These are phyloP conservation scores for Clitopilus hobsonii DNA, from an alignment of 768 basidiomycete genomes.

Conservation along the genomic window DNA sequence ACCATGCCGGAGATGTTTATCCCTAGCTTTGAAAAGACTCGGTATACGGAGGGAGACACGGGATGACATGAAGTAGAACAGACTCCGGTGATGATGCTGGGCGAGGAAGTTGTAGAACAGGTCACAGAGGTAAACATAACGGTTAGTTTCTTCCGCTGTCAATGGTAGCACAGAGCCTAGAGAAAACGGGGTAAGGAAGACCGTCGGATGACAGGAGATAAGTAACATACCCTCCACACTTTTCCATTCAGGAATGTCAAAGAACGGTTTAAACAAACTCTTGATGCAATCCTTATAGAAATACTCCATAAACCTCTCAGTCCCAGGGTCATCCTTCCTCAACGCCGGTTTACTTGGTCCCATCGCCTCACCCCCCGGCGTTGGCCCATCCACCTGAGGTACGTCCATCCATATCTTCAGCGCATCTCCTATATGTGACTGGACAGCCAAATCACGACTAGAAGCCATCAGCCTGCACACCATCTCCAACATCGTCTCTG, in stretches of 20 bases:
- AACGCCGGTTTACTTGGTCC: conserved; percentile 24
- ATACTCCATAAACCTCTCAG: conserved; percentile 88
- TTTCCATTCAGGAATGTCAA: conserved; percentile 64
- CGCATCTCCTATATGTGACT: conserved; percentile 88
- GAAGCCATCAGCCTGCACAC: conserved; percentile 74
- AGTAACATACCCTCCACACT: conserved; percentile 26
- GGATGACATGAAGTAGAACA: conserved; percentile 84
- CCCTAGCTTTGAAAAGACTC: conserved; percentile 71
- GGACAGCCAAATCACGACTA: conserved; percentile 80
- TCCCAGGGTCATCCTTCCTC: conserved; percentile 80
- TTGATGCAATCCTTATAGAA: conserved; percentile 84
- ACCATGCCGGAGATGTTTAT: conserved; percentile 94
- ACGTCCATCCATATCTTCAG: conserved; percentile 80
- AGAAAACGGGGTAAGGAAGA: conserved; percentile 3
- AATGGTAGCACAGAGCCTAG: conserved; percentile 51
- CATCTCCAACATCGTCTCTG: conserved; percentile 71
- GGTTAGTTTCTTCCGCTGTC: conserved; percentile 72
- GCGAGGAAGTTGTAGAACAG: conserved; percentile 82
- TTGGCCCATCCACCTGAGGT: conserved; percentile 34
- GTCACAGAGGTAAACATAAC: conserved; percentile 88
- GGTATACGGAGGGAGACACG: conserved; percentile 72
- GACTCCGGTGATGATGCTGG: conserved; percentile 89
- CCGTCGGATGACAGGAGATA: background rate
- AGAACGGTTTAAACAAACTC: conserved; percentile 78
- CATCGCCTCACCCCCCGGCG: background rate